Evolutionary conservation across 305 asterid species (phyloP).

Genomic region (Fraxinus albicans): DNA sequence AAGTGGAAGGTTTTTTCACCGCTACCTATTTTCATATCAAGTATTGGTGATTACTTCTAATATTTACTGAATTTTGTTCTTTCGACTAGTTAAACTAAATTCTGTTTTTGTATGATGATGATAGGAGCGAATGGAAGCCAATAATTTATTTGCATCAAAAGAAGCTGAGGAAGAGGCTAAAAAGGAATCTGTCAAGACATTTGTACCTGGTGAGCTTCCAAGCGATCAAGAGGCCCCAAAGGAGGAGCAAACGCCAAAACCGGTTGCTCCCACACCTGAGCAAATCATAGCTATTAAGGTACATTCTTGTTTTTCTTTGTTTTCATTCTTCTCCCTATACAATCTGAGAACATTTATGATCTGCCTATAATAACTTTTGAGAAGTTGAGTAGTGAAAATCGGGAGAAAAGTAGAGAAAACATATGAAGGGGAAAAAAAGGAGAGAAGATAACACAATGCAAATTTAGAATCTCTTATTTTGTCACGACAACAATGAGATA

Average conservation of each 20-base stretch:
- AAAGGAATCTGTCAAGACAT: slow-evolving; percentile 74
- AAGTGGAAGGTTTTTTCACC: slow-evolving; percentile 4
- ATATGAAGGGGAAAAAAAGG: not conserved
- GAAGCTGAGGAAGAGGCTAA: slow-evolving; percentile 94
- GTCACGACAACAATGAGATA: not conserved
- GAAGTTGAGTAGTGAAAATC: not conserved
- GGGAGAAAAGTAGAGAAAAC: not conserved
- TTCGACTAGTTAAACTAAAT: not conserved
- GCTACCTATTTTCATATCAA: not conserved
- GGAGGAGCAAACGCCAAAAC: slow-evolving; percentile 70
- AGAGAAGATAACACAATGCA: not conserved
- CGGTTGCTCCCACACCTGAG: slow-evolving; percentile 87
- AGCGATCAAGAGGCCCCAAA: slow-evolving; percentile 49
- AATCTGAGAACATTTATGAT: not conserved
- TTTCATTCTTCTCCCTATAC: slow-evolving; percentile 1
- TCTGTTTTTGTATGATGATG: slow-evolving; percentile 16
- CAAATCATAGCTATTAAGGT: slow-evolving; percentile 97
- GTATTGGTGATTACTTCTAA: not conserved
- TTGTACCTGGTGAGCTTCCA: slow-evolving; percentile 74
- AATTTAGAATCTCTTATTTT: not conserved
- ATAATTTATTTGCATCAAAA: slow-evolving; percentile 64
- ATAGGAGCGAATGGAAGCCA: slow-evolving; percentile 95
- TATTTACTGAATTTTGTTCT: not conserved
- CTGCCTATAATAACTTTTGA: not conserved
- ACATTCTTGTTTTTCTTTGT: not conserved